phyloP scores from a whole-genome alignment of 2,329 filamentous ascomycete species.

The Colletotrichum incanum region DNA sequence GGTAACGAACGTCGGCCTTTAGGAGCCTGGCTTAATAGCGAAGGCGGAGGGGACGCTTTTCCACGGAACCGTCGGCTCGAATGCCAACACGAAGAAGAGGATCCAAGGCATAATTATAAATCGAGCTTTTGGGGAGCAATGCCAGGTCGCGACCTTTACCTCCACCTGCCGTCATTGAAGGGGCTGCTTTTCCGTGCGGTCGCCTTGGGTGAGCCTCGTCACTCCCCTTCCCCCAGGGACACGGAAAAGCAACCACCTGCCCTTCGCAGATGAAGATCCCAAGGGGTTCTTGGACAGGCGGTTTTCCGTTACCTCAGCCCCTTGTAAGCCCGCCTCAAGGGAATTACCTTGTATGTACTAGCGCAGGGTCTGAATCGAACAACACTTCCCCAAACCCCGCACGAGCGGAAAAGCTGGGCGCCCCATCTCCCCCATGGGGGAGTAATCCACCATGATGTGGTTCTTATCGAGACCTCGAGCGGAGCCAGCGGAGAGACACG shows the following conservation, averaged over 20 bases:
- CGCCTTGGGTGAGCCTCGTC: constrained; percentile 13
- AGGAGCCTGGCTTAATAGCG: neutral
- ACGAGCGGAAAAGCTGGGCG: constrained; percentile 40
- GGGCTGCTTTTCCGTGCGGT: constrained; percentile 27
- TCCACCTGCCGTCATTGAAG: constrained; percentile 14
- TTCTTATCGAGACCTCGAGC: constrained; percentile 27
- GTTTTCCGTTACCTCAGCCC: constrained; percentile 31
- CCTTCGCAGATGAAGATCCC: neutral
- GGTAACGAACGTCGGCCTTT: neutral
- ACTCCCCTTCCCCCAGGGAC: neutral
- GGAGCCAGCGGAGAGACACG: constrained; percentile 20
- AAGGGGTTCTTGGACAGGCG: neutral
- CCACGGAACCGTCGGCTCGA: constrained; percentile 32
- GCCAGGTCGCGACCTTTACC: constrained; percentile 6
- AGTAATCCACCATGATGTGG: constrained; percentile 21
- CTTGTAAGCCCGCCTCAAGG: neutral
- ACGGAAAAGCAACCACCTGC: constrained; percentile 16
- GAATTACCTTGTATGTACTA: constrained; percentile 23
- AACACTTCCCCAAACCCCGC: constrained; percentile 32
- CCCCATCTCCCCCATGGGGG: constrained; percentile 40
- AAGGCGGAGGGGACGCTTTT: constrained; percentile 15
- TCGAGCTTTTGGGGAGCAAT: constrained; percentile 8
- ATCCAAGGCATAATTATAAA: constrained; percentile 31
- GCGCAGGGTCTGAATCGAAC: constrained; percentile 30
- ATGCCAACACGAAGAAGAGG: constrained; percentile 1